These are phyloP conservation scores for Trichophyton verrucosum DNA, from an alignment of 2,329 filamentous ascomycete species.

Conservation along the genomic window DNA sequence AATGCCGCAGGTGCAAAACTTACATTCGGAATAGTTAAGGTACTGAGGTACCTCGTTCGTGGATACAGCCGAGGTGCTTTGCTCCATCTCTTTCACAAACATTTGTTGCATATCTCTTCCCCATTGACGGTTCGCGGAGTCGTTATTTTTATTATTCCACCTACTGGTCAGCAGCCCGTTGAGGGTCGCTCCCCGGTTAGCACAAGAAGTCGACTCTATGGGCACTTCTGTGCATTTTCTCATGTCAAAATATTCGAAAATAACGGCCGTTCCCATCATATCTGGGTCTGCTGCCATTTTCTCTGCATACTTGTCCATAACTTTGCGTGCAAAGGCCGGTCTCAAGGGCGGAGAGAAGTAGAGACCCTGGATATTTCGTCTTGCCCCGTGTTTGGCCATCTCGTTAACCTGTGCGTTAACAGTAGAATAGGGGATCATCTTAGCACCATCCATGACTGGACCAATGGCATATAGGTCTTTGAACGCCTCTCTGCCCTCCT, in stretches of 20 bases:
- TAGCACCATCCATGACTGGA: slow-evolving; percentile 22
- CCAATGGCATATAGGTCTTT: slow-evolving; percentile 25
- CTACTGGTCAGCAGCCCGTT: slow-evolving; percentile 28
- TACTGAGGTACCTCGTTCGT: slow-evolving; percentile 21
- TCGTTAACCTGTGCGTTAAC: slow-evolving; percentile 26
- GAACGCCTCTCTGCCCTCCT: slow-evolving; percentile 24
- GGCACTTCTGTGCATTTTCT: slow-evolving; percentile 22
- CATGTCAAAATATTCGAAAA: slow-evolving; percentile 31
- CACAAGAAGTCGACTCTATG: slow-evolving; percentile 28
- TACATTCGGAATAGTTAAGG: slow-evolving; percentile 22
- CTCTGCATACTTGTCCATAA: slow-evolving; percentile 19
- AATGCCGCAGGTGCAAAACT: background rate
- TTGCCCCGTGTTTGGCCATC: slow-evolving; percentile 19
- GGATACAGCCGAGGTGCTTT: background rate
- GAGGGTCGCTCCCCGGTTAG: slow-evolving; percentile 31
- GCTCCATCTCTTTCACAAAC: slow-evolving; percentile 20
- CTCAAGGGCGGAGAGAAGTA: slow-evolving; percentile 30
- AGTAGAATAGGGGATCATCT: slow-evolving; percentile 26
- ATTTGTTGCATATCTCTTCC: slow-evolving; percentile 23
- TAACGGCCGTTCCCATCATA: slow-evolving; percentile 18
- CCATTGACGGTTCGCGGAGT: slow-evolving; percentile 24
- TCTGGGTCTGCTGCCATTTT: slow-evolving; percentile 18
- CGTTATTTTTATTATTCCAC: slow-evolving; percentile 26
- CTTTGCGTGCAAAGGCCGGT: slow-evolving; percentile 19
- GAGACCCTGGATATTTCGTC: slow-evolving; percentile 28